Conservation (phyloP, 768 basidiomycete species). For the Leccinum subtestaceum region DNA sequence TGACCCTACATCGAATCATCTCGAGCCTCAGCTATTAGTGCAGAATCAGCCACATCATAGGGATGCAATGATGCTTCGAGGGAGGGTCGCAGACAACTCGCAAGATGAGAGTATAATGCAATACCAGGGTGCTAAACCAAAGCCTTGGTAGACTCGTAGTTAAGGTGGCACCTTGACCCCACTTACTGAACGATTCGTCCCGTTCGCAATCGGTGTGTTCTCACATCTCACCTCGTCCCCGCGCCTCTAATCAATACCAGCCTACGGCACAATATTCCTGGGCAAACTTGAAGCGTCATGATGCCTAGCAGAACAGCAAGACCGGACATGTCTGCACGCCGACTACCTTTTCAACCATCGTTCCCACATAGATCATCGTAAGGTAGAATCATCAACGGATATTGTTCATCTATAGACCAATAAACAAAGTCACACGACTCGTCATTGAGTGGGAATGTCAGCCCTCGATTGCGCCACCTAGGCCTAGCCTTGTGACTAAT, state of each 20-base stretch:
- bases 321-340: constrained; percentile 60
- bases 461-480: constrained; percentile 10
- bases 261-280: constrained; percentile 74
- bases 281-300: constrained; percentile 52
- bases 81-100: constrained; percentile 11
- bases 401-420: constrained; percentile 9
- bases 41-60: constrained; percentile 16
- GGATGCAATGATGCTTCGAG: constrained; percentile 15
- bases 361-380: too few species aligned
- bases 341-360: neutral
- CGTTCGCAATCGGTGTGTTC: too few species aligned
- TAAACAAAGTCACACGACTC: neutral
- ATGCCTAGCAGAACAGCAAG: constrained; percentile 72
- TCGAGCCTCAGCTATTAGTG: constrained; percentile 6
- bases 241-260: constrained; percentile 37
- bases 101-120: constrained; percentile 4
- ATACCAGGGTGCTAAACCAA: constrained; percentile 20
- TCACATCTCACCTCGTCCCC: neutral
- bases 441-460: neutral
- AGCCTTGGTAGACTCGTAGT: constrained; percentile 2
- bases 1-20: neutral
- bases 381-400: too few species aligned
- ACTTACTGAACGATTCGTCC: too few species aligned
- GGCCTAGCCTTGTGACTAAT: constrained; percentile 6
- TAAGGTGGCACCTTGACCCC: neutral